Evolutionary conservation across 108 stramenopile genomes (phyloP).

Genomic region (Schizochytrium sp.): DNA sequence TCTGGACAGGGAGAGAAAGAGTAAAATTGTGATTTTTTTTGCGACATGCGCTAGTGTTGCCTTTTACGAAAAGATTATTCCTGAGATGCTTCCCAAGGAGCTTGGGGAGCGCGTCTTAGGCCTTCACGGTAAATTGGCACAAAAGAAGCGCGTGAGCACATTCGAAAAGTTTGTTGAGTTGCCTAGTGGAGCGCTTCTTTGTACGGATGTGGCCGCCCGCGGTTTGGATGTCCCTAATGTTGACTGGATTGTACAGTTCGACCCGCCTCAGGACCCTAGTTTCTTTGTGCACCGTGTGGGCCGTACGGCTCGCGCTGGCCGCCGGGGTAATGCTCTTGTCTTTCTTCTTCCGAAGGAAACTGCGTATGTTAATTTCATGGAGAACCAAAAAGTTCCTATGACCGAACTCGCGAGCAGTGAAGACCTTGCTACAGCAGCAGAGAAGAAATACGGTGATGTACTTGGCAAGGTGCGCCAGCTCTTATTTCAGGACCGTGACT

Average conservation of each 20-base stretch:
- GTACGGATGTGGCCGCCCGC: conserved; percentile 98
- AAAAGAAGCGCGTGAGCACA: conserved; percentile 90
- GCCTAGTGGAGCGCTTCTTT: conserved; percentile 85
- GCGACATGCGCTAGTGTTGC: conserved; percentile 96
- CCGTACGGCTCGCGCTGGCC: conserved; percentile 92
- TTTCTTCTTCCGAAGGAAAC: conserved; percentile 92
- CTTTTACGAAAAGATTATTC: conserved; percentile 79
- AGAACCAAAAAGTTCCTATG: conserved; percentile 82
- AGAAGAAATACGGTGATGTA: not conserved
- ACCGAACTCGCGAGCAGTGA: conserved; percentile 45
- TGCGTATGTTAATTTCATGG: conserved; percentile 90
- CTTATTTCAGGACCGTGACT: conserved; percentile 82
- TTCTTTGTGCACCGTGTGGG: conserved; percentile 98
- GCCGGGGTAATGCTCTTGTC: conserved; percentile 84
- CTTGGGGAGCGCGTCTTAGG: not conserved
- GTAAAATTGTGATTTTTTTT: conserved; percentile 95
- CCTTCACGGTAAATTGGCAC: conserved; percentile 93
- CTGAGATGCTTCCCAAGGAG: not conserved
- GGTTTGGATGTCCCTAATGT: conserved; percentile 96
- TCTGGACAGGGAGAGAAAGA: conserved; percentile 79
- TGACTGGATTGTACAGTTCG: conserved; percentile 95
- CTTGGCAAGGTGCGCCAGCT: not conserved
- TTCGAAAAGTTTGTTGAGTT: conserved; percentile 83
- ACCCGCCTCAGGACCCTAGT: conserved; percentile 94
- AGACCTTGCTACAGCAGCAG: not conserved